Conservation (phyloP, 441 rosid genomes). For the Pelargonium australe region DNA sequence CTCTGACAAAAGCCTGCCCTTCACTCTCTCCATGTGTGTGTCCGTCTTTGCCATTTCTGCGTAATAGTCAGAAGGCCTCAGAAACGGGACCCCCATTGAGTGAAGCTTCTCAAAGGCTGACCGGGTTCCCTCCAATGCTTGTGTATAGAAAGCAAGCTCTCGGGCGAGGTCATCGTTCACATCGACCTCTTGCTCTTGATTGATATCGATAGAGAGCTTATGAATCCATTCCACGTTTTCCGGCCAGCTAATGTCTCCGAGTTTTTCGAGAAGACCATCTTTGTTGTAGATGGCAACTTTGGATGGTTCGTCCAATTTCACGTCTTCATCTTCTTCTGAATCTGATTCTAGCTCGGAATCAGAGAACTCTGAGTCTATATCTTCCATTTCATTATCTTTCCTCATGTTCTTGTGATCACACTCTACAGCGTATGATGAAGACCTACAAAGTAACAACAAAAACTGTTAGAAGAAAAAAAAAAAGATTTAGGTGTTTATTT, state of each 20-base stretch:
- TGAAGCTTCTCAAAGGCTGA: slow-evolving; percentile 55
- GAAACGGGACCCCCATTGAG: slow-evolving; percentile 54
- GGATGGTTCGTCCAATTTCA: slow-evolving; percentile 51
- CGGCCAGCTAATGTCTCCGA: slow-evolving; percentile 76
- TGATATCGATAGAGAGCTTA: slow-evolving; percentile 53
- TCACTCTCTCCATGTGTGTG: slow-evolving; percentile 75
- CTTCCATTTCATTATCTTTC: slow-evolving; percentile 38
- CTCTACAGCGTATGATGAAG: too few relatives aligned
- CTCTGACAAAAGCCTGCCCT: slow-evolving; percentile 57
- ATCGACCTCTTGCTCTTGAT: slow-evolving; percentile 62
- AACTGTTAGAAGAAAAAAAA: too few relatives aligned
- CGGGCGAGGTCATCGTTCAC: slow-evolving; percentile 78
- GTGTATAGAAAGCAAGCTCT: slow-evolving; percentile 68
- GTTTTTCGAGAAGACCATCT: slow-evolving; percentile 63
- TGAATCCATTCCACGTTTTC: slow-evolving; percentile 60
- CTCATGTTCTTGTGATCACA: not conserved
- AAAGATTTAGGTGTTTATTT: too few relatives aligned
- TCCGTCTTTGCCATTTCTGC: slow-evolving; percentile 89
- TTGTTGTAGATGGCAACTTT: slow-evolving; percentile 47
- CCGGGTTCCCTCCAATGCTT: slow-evolving; percentile 68
- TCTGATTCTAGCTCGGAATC: slow-evolving; percentile 43
- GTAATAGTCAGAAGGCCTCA: slow-evolving; percentile 73
- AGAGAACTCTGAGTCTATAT: slow-evolving; percentile 29
- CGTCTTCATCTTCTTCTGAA: slow-evolving; percentile 35
- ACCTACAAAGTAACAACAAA: not conserved